Evolutionary conservation across 2,329 filamentous ascomycete genomes (phyloP), one percentile per base, ranked within the genome.

Genomic region (Ceratocystis destructans): DNA sequence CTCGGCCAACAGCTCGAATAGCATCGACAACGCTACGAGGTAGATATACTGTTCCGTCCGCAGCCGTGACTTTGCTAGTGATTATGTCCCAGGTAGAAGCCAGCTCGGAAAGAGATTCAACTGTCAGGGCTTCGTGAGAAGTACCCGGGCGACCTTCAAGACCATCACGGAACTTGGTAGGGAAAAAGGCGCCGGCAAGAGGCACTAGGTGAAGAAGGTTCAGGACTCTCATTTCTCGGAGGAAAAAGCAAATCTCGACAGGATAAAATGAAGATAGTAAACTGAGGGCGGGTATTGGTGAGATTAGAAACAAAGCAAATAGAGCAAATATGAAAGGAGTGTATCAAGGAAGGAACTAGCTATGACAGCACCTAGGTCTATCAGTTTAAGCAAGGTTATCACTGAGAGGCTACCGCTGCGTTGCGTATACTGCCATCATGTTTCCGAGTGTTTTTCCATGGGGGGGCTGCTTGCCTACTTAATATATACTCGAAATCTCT

Each of bases 101-200:
- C 5, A 66, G 59, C 15, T 55, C 20, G 5, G 62, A 50, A 44
- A 70, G 65, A 41, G 64, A 66, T 7, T 62, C 61, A 25, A 69
- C 65, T 12, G 69, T 70, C 6, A 70, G 66, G 12, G 66, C 57
- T 61, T 69, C 68, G 55, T 70, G 69, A 5, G 68, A 69, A 12
- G 61, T 65, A 3, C 69, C 69, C 1, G 69, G 68, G 44, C 61
- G 65, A 31, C 46, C 64, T 44, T 64, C 46, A 7, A 70, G 67
- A 37, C 67, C 64, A 55, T 67, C 63, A 59, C 68, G 68, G 57
- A 68, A 69, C 33, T 65, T 68, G 41, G 68, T 70, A 0, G 69
- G 69, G 45, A 67, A 69, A 64, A 70, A 70, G 57, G 67, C 67
- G 1, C 59, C 31, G 6, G 57, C 44, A 25, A 68, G 28, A 10